Base-by-base conservation (phyloP, 208 protist species). In the Porcisia hertigi region DNA sequence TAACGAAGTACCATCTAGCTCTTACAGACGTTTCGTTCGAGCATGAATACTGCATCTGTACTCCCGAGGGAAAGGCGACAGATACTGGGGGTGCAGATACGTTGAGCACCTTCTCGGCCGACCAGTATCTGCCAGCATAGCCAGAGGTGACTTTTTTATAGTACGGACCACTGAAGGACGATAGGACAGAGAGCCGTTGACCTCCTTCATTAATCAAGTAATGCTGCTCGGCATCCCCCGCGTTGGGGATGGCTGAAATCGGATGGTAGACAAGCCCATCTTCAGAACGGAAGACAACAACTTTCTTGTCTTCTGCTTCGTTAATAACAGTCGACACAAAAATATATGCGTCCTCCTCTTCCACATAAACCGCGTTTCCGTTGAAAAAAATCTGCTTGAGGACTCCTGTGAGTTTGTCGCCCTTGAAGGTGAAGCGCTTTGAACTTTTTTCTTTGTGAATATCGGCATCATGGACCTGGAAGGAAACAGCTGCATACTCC, bases 71-170 rank as follows among this genome's bases (percentile, higher is more conserved):
- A 43, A 86, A 74, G 39, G 70, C 5, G 20, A 86, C 49, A 34
- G 87, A 71, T 53, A 82, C 34, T 16, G 86, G 86, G 18, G 83
- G 67, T 9, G 79, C 25, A 16, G 79, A 82, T 34, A 77, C 73
- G 63, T 88, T 90, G 14, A 92, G 45, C 14, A 76, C 47, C 30
- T 83, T 83, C 36, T 71, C 4, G 14, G 69, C 34, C 20, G 84
- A 86, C 87, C 87, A 94, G 77, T 76, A 82, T 43, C 30, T 82
- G 3, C 84, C 87, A 45, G 69, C 73, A 52, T 90, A 84, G 49
- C 69, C 71, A 4, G 87, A 90, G 25, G 80, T 86, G 36, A 82
- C 75, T 58, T 71, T 77, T 1, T 71, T 70, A 70, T 72, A 84
- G 30, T 75, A 65, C 1, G 9, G 11, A 18, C n/a, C 69, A 25